These are phyloP conservation scores for Phytopythium mirpurense DNA, from an alignment of 352 stramenopile species.

Conservation along the genomic window DNA sequence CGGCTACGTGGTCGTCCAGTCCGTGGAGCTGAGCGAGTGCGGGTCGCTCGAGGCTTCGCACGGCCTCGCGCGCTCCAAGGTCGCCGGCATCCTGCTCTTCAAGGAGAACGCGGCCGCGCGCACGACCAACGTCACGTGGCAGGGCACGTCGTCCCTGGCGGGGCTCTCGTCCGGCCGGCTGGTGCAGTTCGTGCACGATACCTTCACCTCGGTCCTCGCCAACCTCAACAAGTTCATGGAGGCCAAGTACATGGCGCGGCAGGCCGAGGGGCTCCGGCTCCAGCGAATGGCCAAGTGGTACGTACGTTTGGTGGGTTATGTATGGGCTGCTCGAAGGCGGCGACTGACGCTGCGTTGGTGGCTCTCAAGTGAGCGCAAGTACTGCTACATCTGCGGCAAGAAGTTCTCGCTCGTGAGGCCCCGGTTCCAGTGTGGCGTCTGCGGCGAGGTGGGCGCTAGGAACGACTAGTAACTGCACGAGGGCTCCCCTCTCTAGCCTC, in stretches of 20 bases:
- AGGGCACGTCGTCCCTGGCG: conserved; percentile 36
- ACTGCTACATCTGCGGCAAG: conserved; percentile 66
- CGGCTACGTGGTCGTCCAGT: conserved; percentile 54
- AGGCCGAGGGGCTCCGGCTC: conserved; percentile 44
- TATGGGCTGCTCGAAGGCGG: background rate
- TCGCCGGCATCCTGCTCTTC: conserved; percentile 58
- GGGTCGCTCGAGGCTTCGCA: conserved; percentile 40
- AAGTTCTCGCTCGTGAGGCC: conserved; percentile 66
- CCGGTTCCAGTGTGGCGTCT: conserved; percentile 60
- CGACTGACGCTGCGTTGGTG: conserved; percentile 2
- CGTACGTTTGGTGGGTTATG: conserved; percentile 10
- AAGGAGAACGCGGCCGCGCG: conserved; percentile 34
- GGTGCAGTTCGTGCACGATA: conserved; percentile 43
- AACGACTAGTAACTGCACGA: background rate
- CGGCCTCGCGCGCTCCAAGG: conserved; percentile 41
- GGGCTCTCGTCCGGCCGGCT: conserved; percentile 40
- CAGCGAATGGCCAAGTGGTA: conserved; percentile 35
- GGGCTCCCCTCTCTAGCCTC: background rate
- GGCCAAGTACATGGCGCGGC: conserved; percentile 50
- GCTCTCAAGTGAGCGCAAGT: conserved; percentile 39
- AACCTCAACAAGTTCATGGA: conserved; percentile 61
- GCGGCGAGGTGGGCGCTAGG: conserved; percentile 28
- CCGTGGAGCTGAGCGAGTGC: conserved; percentile 51
- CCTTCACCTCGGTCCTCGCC: conserved; percentile 44
- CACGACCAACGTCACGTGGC: conserved; percentile 48